Evolutionary conservation across 768 basidiomycete species (phyloP).

Genomic region (Boletus subcaerulescens): DNA sequence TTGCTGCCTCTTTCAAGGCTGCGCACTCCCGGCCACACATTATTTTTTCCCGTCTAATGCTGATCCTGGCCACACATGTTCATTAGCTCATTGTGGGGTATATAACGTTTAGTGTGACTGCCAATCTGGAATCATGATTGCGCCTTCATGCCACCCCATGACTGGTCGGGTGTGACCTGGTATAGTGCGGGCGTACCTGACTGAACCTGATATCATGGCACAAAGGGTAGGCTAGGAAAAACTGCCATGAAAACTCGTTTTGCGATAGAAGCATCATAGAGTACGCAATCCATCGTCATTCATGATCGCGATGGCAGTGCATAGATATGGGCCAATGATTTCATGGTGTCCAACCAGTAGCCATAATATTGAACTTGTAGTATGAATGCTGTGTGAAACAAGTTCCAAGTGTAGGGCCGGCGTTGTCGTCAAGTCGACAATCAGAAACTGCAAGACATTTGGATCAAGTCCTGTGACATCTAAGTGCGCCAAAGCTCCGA

Average conservation of each 20-base stretch:
- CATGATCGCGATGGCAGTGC: background rate
- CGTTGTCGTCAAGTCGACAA: conserved; percentile 7
- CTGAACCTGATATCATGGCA: background rate
- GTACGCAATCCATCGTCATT: background rate
- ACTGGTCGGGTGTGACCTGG: background rate
- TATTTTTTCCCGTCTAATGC: background rate
- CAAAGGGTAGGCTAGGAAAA: background rate
- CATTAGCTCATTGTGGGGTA: conserved; percentile 26
- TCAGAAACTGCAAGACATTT: background rate
- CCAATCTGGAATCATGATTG: conserved; percentile 18
- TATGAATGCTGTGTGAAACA: conserved; percentile 4
- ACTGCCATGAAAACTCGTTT: background rate
- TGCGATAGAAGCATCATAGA: background rate
- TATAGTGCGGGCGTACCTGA: conserved; percentile 8
- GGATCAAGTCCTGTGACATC: background rate
- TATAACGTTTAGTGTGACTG: conserved; percentile 17
- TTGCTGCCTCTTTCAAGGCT: background rate
- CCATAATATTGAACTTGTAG: background rate
- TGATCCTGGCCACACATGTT: conserved; percentile 17
- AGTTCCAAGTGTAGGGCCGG: background rate
- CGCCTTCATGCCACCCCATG: conserved; percentile 14
- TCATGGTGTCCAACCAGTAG: background rate
- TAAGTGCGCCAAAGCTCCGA: background rate
- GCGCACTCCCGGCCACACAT: background rate
- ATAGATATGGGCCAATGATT: background rate